These are phyloP conservation scores for Solanum gandarillasii DNA, from an alignment of 257 asterid species.

Conservation along the genomic window DNA sequence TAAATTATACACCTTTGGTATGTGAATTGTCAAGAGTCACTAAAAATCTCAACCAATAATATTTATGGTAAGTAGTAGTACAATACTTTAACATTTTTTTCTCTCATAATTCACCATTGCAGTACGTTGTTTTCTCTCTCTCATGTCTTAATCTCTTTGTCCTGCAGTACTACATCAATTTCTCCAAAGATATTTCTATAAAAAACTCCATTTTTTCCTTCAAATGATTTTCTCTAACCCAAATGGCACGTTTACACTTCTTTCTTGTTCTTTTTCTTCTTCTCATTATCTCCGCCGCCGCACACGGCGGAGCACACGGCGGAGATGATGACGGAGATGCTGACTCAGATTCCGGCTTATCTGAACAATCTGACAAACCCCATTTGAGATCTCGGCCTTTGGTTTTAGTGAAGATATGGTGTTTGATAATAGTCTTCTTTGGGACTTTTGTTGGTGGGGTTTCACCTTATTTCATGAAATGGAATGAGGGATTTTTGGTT, in stretches of 20 bases:
- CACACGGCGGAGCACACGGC: conserved; percentile 39
- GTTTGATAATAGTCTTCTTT: conserved; percentile 55
- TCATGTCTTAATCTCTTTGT: background rate
- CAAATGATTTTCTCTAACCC: background rate
- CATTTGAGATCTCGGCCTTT: conserved; percentile 48
- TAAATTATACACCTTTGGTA: background rate
- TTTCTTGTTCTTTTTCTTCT: conserved; percentile 27
- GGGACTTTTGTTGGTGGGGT: conserved; percentile 75
- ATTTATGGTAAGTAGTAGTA: background rate
- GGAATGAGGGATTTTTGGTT: conserved; percentile 77
- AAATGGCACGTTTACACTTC: conserved; percentile 35
- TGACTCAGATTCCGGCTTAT: conserved; percentile 16
- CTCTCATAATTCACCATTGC: background rate
- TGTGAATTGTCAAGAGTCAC: background rate
- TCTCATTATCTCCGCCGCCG: conserved; percentile 37
- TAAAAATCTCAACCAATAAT: background rate
- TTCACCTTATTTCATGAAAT: conserved; percentile 72
- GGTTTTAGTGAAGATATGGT: conserved; percentile 71
- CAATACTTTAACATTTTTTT: background rate
- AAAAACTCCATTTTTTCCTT: background rate
- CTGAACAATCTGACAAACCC: conserved; percentile 30
- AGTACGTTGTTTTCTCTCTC: background rate
- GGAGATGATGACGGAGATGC: background rate
- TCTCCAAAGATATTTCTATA: background rate
- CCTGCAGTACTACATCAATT: background rate